Evolutionary conservation across 83 land plant species (phyloP), one percentile per base, ranked within the genome.

Genomic region (Diphasiastrum complanatum): DNA sequence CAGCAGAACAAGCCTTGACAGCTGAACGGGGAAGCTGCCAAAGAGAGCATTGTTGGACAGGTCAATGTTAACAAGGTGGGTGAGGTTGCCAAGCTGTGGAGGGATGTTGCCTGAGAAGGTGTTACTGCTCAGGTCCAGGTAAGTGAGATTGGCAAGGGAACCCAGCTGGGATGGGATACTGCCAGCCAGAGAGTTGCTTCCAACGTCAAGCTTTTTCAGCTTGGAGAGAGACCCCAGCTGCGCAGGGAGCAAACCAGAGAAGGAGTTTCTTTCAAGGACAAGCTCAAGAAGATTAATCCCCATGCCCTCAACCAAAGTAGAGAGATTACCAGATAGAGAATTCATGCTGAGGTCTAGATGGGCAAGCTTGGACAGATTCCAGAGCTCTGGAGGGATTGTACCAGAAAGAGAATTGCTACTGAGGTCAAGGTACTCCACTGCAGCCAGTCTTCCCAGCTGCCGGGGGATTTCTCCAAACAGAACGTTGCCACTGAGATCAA

Each of bases 41-140:
- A 31, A 16, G 5, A 67, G n/a, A 2, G 10, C 34, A 41, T 67
- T 67, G 24, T 43, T 61, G 36, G 64, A 47, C 32, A 67, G 50
- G 22, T 67, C 70, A 27, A 67, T 41, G 3, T 24, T 20, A 0
- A 24, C 12, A 16, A 67, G 23, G 34, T 3, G 2, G 16, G 22
- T 3, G 35, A 67, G 46, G 6, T 57, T 33, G 27, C 64, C 66
- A 1, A 67, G 20, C 53, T 58, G 35, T 12, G 18, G 32, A 5
- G 64, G 70, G n/a, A 67, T 67, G 66, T 22, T 8, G 2, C 70
- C 64, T 3, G 10, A 27, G 6, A 67, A 64, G 3, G 27, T 46
- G 34, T 67, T 67, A 41, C n/a, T 41, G 45, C 45, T 41, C 45
- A 41, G 45, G 18, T 41, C 45, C 45, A 41, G 18, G 18, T 41